Conservation (phyloP, 352 stramenopile species). For the Globisporangium recalcitrans region DNA sequence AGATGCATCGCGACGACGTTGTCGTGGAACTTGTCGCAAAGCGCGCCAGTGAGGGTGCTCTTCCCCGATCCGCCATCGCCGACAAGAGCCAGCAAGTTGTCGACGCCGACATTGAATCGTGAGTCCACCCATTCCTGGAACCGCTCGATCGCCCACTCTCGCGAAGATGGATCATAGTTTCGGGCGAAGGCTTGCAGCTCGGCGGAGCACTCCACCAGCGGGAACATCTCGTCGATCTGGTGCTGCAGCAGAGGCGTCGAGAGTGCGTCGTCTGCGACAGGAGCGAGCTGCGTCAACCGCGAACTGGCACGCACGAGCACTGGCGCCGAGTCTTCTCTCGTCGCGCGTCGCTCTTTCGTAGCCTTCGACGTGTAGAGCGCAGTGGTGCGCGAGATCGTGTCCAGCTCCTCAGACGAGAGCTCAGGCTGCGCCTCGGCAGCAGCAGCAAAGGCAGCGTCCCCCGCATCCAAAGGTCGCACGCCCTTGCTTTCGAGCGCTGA, state of each 20-base stretch:
- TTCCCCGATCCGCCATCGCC: conserved; percentile 70
- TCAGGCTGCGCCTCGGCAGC: conserved; percentile 12
- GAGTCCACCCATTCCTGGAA: conserved; percentile 76
- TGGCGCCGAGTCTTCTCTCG: conserved; percentile 23
- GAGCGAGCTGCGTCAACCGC: conserved; percentile 55
- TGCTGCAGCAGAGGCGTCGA: conserved; percentile 57
- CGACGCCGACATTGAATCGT: conserved; percentile 51
- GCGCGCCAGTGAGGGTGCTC: conserved; percentile 46
- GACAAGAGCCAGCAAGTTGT: conserved; percentile 60
- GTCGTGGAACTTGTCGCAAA: conserved; percentile 48
- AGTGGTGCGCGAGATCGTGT: conserved; percentile 39
- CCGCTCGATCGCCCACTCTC: conserved; percentile 61
- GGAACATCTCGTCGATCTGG: conserved; percentile 83
- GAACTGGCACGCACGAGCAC: conserved; percentile 26
- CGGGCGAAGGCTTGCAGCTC: conserved; percentile 43
- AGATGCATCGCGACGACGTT: conserved; percentile 66
- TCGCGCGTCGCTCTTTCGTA: conserved; percentile 46
- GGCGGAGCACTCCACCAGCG: conserved; percentile 55
- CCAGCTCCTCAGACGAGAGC: conserved; percentile 39
- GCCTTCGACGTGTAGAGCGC: conserved; percentile 43
- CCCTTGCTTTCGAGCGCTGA: conserved; percentile 27
- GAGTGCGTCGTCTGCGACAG: conserved; percentile 60
- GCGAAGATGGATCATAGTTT: conserved; percentile 38
- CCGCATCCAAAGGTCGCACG: conserved; percentile 3
- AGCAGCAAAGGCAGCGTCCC: conserved; percentile 2